phyloP scores from a whole-genome alignment of 1,284 basidiomycete genomes.

The Polyporus tsugae region DNA sequence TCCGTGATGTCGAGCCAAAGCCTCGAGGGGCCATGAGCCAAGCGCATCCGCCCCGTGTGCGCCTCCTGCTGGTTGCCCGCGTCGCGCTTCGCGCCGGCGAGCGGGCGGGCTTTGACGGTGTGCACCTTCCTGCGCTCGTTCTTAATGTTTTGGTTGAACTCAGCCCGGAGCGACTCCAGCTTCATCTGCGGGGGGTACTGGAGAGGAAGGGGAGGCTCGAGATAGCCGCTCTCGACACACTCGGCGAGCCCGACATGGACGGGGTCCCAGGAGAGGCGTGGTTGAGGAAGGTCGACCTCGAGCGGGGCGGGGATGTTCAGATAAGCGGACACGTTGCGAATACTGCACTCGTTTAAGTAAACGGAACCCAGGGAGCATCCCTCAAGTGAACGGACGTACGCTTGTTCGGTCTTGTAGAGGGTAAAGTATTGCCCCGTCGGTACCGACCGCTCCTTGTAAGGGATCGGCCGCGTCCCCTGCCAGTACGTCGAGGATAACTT shows the following conservation, averaged over 20 bases:
- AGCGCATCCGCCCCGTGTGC: neutral
- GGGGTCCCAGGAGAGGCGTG: slow-evolving; percentile 7
- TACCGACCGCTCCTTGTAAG: slow-evolving; percentile 9
- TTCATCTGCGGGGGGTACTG: neutral
- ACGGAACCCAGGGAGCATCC: neutral
- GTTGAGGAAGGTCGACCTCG: slow-evolving; percentile 17
- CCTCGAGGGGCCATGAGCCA: neutral
- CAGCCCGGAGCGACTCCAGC: slow-evolving; percentile 5
- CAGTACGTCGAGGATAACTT: slow-evolving; percentile 18
- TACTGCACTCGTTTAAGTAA: slow-evolving; percentile 4
- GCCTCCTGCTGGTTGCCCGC: slow-evolving; percentile 19
- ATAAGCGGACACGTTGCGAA: slow-evolving; percentile 6
- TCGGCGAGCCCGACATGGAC: slow-evolving; percentile 12
- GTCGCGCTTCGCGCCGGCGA: slow-evolving; percentile 16
- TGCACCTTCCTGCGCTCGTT: slow-evolving; percentile 6
- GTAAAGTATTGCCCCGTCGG: slow-evolving; percentile 9
- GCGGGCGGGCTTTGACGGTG: slow-evolving; percentile 1
- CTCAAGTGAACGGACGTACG: slow-evolving; percentile 3
- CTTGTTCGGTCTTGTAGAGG: slow-evolving; percentile 20
- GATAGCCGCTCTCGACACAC: slow-evolving; percentile 4
- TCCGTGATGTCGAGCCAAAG: slow-evolving; percentile 2
- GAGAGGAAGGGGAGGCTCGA: neutral
- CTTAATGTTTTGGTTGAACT: slow-evolving; percentile 1
- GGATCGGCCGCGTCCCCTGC: slow-evolving; percentile 17
- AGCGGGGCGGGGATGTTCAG: slow-evolving; percentile 17